These are phyloP conservation scores for Gentiana macrophylla DNA, from an alignment of 257 asterid species.

Conservation along the genomic window DNA sequence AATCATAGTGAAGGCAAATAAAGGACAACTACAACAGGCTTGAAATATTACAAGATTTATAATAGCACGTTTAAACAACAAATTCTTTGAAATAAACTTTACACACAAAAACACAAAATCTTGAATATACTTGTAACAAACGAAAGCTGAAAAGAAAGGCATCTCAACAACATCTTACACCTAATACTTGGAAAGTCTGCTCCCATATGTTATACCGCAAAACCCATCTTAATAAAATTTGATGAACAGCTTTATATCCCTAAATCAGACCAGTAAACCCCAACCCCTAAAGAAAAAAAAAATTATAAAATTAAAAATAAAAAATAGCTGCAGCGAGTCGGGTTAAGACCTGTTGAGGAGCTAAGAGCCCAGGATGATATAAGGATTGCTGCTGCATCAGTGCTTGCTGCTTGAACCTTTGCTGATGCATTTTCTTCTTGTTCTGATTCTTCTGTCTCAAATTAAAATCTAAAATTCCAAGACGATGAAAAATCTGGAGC, in stretches of 20 bases:
- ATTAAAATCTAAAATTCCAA: not conserved
- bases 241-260: not conserved
- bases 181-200: not conserved
- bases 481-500: too few species aligned
- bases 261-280: not conserved
- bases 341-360: constrained; percentile 55
- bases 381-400: constrained; percentile 81
- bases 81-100: not conserved
- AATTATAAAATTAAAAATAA: not conserved
- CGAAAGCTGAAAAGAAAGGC: not conserved
- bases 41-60: too few species aligned
- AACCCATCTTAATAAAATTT: too few species aligned
- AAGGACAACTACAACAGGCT: too few species aligned
- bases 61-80: too few species aligned
- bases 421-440: constrained; percentile 33
- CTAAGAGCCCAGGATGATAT: constrained; percentile 63
- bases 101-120: not conserved
- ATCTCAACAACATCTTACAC: too few species aligned
- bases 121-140: not conserved
- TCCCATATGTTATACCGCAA: not conserved
- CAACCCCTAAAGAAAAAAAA: not conserved
- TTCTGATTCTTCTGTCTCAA: constrained; percentile 1
- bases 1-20: too few species aligned
- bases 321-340: not conserved
- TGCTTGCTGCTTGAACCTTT: constrained; percentile 56